These are phyloP conservation scores for Solanum chacoense DNA, from an alignment of 305 asterid genomes.

Conservation along the genomic window DNA sequence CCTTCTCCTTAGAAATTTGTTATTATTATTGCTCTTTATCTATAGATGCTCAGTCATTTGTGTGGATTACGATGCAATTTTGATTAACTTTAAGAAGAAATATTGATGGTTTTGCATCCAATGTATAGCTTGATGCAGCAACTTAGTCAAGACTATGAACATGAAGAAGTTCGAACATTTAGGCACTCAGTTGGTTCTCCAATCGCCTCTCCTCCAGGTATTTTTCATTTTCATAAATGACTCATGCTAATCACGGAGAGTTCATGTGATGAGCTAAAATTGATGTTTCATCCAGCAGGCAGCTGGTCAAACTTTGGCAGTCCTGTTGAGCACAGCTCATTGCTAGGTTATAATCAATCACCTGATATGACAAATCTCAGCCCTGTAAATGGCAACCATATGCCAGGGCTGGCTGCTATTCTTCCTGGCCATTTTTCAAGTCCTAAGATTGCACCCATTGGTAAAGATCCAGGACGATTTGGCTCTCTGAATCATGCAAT, in stretches of 20 bases:
- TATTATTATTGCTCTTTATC: not conserved
- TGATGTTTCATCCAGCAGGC: constrained; percentile 28
- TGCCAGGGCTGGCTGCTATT: constrained; percentile 81
- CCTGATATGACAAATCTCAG: constrained; percentile 45
- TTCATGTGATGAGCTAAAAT: not conserved
- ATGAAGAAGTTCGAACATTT: constrained; percentile 53
- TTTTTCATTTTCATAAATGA: constrained; percentile 8
- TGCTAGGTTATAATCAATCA: constrained; percentile 45
- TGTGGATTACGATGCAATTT: not conserved
- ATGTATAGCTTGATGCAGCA: constrained; percentile 65
- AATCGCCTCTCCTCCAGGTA: constrained; percentile 84
- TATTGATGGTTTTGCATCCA: not conserved
- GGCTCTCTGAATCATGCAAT: constrained; percentile 23
- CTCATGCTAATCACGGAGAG: not conserved
- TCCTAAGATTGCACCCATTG: constrained; percentile 80
- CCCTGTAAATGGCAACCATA: constrained; percentile 42
- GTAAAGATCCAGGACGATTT: constrained; percentile 53
- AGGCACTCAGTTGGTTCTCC: constrained; percentile 75
- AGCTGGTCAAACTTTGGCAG: constrained; percentile 80
- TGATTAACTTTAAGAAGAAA: not conserved
- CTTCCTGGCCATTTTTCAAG: constrained; percentile 50
- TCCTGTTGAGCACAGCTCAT: constrained; percentile 54
- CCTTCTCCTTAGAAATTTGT: not conserved
- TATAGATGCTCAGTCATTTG: not conserved
- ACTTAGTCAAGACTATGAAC: constrained; percentile 76